A percentile compares a stretch with the other conserved stretches of the same genome.
phyloP scores from a whole-genome alignment of 208 protist genomes.

The Trypanosoma boissoni region DNA sequence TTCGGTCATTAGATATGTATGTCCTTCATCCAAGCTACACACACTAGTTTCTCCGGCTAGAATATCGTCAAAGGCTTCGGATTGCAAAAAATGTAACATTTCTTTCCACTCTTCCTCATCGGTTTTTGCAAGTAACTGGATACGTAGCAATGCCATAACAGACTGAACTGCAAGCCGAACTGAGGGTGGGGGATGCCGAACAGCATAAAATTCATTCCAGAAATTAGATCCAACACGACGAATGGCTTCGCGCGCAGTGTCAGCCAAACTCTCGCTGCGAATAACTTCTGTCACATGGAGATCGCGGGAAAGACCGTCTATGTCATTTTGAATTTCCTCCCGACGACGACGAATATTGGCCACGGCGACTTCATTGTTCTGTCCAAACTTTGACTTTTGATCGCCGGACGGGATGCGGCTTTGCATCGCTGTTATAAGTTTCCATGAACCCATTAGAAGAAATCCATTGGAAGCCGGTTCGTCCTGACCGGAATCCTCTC shows the following conservation, averaged over 20 bases:
- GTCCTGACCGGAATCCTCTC: not conserved
- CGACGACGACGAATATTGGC: not conserved
- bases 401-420: not conserved
- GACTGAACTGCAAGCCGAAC: constrained; percentile 10
- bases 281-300: constrained; percentile 6
- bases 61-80: constrained; percentile 8
- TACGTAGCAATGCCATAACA: constrained; percentile 19
- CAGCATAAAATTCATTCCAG: constrained; percentile 5
- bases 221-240: not conserved
- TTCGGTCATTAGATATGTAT: constrained; percentile 7
- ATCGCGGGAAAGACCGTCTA: not conserved
- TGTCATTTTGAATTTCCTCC: constrained; percentile 14
- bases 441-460: not conserved
- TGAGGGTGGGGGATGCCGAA: not conserved
- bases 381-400: not conserved
- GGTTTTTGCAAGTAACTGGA: constrained; percentile 17
- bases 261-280: not conserved
- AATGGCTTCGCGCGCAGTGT: constrained; percentile 10
- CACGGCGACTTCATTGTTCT: not conserved
- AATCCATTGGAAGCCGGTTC: not conserved
- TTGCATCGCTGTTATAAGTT: constrained; percentile 4
- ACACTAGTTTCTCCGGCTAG: constrained; percentile 3
- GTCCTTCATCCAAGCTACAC: constrained; percentile 12
- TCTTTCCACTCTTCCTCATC: constrained; percentile 25
- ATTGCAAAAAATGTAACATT: constrained; percentile 18